Evolutionary conservation across 1,284 basidiomycete species (phyloP).

Genomic region (Veloboletus limbatus): DNA sequence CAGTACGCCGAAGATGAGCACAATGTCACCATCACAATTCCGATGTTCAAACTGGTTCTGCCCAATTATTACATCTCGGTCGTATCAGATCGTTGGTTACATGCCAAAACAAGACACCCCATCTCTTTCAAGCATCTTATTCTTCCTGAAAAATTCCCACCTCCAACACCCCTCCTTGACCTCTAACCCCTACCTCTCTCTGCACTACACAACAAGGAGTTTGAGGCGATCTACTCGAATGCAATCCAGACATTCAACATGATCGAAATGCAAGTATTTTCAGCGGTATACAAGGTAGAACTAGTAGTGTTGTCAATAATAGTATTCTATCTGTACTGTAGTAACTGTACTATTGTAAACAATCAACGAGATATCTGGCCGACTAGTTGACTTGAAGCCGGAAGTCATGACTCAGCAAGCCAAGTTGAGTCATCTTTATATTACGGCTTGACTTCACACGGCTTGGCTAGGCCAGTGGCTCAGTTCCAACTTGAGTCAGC

Average conservation of each 20-base stretch:
- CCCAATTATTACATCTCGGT: conserved; percentile 98
- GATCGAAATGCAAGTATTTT: conserved; percentile 99
- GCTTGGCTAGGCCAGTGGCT: no score
- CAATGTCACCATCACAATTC: conserved; percentile 90
- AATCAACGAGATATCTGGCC: no score
- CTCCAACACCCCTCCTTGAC: conserved; percentile 90
- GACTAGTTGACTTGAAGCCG: no score
- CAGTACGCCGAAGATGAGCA: conserved; percentile 93
- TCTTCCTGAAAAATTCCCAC: conserved; percentile 95
- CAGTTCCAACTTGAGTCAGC: no score
- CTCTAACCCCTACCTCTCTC: conserved; percentile 89
- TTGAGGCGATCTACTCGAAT: conserved; percentile 80
- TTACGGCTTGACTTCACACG: no score
- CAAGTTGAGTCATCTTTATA: no score
- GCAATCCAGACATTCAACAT: conserved; percentile 91
- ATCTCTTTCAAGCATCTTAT: conserved; percentile 99
- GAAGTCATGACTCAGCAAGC: no score
- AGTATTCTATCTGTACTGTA: no score
- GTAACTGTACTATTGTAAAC: no score
- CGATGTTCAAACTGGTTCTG: conserved; percentile 95
- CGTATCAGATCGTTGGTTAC: conserved; percentile 94
- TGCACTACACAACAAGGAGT: conserved; percentile 90
- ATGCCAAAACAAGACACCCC: conserved; percentile 91
- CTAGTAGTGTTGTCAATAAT: no score
- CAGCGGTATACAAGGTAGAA: conserved; percentile 95